Evolutionary conservation across 2,329 filamentous ascomycete genomes (phyloP).

Genomic region (Stromatinia cepivora): DNA sequence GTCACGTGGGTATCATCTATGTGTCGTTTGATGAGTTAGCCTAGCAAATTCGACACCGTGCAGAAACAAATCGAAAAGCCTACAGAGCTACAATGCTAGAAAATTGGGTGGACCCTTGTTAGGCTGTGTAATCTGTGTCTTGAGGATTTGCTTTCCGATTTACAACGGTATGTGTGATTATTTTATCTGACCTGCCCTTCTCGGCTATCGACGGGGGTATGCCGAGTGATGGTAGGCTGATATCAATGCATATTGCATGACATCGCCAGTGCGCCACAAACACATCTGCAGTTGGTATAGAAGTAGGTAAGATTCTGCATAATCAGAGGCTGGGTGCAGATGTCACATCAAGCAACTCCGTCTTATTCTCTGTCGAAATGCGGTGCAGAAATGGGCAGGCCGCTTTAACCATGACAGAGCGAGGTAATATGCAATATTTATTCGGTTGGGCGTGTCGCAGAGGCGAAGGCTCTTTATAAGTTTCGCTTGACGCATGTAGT

Average conservation of each 20-base stretch:
- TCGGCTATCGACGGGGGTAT: background rate
- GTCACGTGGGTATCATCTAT: background rate
- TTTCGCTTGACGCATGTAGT: background rate
- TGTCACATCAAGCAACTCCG: background rate
- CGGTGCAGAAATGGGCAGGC: background rate
- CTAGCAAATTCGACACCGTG: background rate
- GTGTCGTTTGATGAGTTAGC: background rate
- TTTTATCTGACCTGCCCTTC: background rate
- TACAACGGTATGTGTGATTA: background rate
- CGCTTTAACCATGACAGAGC: background rate
- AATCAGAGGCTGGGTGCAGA: no score
- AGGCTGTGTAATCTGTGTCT: background rate
- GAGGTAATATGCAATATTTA: background rate
- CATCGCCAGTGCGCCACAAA: conserved; percentile 16
- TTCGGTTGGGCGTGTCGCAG: background rate
- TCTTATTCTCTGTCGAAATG: background rate
- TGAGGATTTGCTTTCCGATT: background rate
- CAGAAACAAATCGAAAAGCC: background rate
- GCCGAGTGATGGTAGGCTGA: background rate
- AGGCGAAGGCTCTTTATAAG: background rate
- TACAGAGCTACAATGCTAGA: background rate
- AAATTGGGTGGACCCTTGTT: background rate
- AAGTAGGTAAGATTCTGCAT: background rate
- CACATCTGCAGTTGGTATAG: background rate
- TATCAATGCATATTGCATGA: background rate